Evolutionary conservation across 495 filamentous ascomycete genomes (phyloP).

Genomic region (Tricharina praecox): DNA sequence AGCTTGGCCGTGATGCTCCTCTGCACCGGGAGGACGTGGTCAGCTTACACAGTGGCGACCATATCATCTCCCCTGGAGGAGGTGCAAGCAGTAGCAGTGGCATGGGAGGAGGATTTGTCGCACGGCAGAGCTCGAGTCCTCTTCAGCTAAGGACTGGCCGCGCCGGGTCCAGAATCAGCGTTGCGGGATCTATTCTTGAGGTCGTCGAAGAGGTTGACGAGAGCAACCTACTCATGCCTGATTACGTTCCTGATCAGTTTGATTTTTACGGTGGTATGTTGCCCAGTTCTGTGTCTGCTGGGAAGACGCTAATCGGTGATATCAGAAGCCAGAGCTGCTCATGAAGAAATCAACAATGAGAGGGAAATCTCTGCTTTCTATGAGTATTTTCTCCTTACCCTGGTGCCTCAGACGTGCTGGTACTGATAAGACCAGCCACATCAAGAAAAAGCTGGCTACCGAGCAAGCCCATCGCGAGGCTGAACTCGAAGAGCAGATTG

Average conservation of each 20-base stretch:
- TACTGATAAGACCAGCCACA: no score
- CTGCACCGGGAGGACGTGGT: background rate
- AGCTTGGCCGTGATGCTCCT: background rate
- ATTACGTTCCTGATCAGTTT: background rate
- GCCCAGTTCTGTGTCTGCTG: no score
- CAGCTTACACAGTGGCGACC: background rate
- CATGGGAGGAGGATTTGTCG: background rate
- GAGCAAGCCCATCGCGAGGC: no score
- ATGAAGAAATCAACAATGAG: no score
- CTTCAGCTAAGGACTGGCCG: background rate
- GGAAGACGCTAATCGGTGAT: no score
- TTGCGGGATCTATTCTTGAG: background rate
- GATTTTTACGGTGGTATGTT: slow-evolving; percentile 1
- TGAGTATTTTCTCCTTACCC: no score
- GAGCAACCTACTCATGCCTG: background rate
- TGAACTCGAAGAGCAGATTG: slow-evolving; percentile 12
- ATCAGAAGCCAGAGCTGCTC: no score
- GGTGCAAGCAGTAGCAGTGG: background rate
- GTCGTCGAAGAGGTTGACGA: background rate
- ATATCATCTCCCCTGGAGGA: background rate
- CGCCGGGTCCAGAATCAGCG: background rate
- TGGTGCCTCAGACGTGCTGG: no score
- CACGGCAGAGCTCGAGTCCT: background rate
- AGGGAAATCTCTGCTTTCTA: no score
- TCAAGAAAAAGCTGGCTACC: no score